Evolutionary conservation across 2,329 filamentous ascomycete species (phyloP), one percentile per base, ranked within the genome.

Genomic region (Phaeosphaeriaceae sp.): DNA sequence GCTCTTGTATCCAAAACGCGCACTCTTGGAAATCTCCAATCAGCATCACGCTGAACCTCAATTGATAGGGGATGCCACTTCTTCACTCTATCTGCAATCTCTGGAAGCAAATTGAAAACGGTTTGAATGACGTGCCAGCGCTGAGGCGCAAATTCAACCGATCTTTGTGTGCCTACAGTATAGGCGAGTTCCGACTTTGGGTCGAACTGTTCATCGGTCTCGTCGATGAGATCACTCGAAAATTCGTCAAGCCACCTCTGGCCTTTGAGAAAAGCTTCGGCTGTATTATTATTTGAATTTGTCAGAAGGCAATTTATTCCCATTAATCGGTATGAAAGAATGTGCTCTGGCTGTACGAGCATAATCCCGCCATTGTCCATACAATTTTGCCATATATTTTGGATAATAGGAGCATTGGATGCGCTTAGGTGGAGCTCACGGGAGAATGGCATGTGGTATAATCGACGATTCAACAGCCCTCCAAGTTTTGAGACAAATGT

Each of bases 171-270:
- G 0, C 85, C 86, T 56, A 87, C 80, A 0, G 84, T 86, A 48
- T 88, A 88, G 1, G 87, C 74, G 0, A 88, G 66, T 58, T 88
- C 83, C 30, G 85, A 86, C 39, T 81, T 82, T 3, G 80, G 76
- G 37, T 77, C 83, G 35, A 88, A 81, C 45, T 83, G 83, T 47
- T 88, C 84, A 38, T 89, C 86, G 32, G 82, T 85, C 64, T 89
- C 85, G 48, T 88, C 85, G 0, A 88, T 74, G 1, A 89, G 76
- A 51, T 87, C 84, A 0, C 83, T 73, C 0, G 79, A 75, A 1
- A 67, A 50, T 0, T 42, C 12, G 23, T 81, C 67, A 18, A 87
- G 71, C 52, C 77, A 81, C 0, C 68, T 18, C 13, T 83, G 79
- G 0, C 68, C 76, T 0, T 63, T n/a, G 0, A 81, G 50, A 12